Percentiles rank a stretch among this genome's conserved stretches.
Evolutionary conservation across 1,284 basidiomycete genomes (phyloP).

Genomic region (Inonotus obliquus): DNA sequence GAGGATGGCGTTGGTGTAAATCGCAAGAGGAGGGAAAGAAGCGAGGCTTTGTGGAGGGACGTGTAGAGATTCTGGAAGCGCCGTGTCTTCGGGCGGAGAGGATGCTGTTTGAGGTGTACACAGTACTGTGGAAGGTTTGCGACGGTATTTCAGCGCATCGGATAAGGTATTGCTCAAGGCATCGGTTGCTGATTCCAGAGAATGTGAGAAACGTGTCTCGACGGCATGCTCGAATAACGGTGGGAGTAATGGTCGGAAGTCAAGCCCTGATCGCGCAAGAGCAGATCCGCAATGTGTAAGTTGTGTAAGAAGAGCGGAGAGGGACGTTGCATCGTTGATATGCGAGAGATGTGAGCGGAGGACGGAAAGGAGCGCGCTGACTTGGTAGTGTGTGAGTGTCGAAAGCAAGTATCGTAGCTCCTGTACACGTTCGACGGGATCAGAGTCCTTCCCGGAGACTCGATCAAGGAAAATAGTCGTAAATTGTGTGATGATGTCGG

Average conservation of each 20-base stretch:
- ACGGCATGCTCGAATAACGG: slow-evolving; percentile 44
- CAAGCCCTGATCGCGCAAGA: slow-evolving; percentile 86
- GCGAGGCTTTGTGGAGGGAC: slow-evolving; percentile 65
- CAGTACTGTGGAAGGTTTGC: slow-evolving; percentile 12
- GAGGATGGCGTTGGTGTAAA: slow-evolving; percentile 71
- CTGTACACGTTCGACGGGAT: slow-evolving; percentile 21
- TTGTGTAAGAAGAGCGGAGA: slow-evolving; percentile 85
- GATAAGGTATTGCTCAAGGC: slow-evolving; percentile 1
- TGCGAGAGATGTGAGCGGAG: slow-evolving; percentile 45
- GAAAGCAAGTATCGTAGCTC: slow-evolving; percentile 46
- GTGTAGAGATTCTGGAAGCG: slow-evolving; percentile 31
- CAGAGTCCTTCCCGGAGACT: slow-evolving; percentile 19
- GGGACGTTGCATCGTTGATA: slow-evolving; percentile 54
- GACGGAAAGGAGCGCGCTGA: slow-evolving; percentile 48
- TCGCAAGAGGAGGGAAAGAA: slow-evolving; percentile 75
- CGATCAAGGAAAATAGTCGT: slow-evolving; percentile 85
- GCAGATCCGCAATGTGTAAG: slow-evolving; percentile 91
- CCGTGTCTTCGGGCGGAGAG: slow-evolving; percentile 7
- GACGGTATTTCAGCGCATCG: slow-evolving; percentile 14
- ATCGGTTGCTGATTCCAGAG: slow-evolving; percentile 26
- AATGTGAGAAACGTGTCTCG: slow-evolving; percentile 27
- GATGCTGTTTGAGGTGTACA: slow-evolving; percentile 10
- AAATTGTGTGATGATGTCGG: slow-evolving; percentile 89
- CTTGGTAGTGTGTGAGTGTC: slow-evolving; percentile 35
- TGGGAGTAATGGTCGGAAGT: slow-evolving; percentile 68